Evolutionary conservation across 768 basidiomycete genomes (phyloP), one percentile per base, ranked within the genome.

Genomic region (Russula dissimulans): DNA sequence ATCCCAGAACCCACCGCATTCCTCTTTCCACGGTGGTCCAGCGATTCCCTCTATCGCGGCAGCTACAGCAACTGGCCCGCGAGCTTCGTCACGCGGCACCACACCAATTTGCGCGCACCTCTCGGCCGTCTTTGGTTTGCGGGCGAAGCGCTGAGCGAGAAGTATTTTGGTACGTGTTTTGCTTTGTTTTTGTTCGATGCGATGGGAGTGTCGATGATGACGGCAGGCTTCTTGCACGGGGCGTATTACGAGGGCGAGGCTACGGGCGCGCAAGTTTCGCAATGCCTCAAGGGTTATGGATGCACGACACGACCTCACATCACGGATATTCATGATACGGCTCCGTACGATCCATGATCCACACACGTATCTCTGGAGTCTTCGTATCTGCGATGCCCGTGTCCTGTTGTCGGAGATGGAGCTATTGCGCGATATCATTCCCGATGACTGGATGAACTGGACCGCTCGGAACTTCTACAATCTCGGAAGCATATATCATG

Each of bases 61-160:
- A 81, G 82, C 8, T 87, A 82, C 64, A 81, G 80, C 22, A 86
- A 84, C 62, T 85, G 83, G 83, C 83, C 83, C 0, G 70, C 85
- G 2, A 76, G 79, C 2, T 85, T 82, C 63, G 70, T 77, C 39
- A 8, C 56, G 38, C 36, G 81, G 76, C 81, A 84, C 54, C 74
- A 79, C 14, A 71, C 77, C 31, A 83, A 85, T 65, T 64, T 85
- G 52, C 75, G 79, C 56, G 79, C 80, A 1, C 79, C 79, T 31
- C 71, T 85, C 10, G 73, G 71, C 8, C 71, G 74, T 3, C 72
- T 85, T 8, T 84, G 78, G 75, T 85, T 85, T 63, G 77, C 83
- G 0, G 84, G 83, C 4, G 84, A 85, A 67, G 81, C 78, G 11
- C 81, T 78, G 11, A 83, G 78, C 56, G 68, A 74, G 49, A 74